Base-by-base conservation (phyloP, 2,329 filamentous ascomycete genomes). In the Sarocladium kiliense region DNA sequence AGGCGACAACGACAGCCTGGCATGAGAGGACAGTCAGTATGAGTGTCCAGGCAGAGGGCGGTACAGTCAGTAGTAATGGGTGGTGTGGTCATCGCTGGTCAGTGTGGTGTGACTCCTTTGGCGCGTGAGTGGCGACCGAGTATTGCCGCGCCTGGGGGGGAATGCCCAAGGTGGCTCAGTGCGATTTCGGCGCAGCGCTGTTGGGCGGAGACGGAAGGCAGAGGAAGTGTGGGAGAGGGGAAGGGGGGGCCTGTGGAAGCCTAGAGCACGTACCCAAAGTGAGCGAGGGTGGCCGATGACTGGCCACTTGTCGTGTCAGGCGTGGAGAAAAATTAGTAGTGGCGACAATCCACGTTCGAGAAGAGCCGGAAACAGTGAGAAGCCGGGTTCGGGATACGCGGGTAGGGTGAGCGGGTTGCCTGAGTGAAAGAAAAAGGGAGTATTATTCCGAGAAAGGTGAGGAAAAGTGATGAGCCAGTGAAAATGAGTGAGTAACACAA, bases 111-210 rank as follows among this genome's bases (percentile, higher is more conserved):
- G 69, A 71, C 69, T 71, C 69, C 64, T 68, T 61, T 64, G 55
- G 63, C 64, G 70, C 65, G 68, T 69, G 67, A 66, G 68, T 67
- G 62, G 68, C 61, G 66, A 65, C 65, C 61, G 65, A 64, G 57
- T 60, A 62, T 64, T 63, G 64, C 64, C 63, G 65, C 61, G 64
- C 59, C 62, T 62, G 59, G 61, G 57, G 58, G 59, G 56, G 59
- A 61, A 65, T 16, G 12, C 23, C 27, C 26, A 51, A 18, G 62
- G 64, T 66, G 64, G 64, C 63, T 62, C 63, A 63, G 69, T 69
- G 68, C 69, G 70, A 70, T 65, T 68, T 70, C 69, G 70, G 70
- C 71, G 67, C 57, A 60, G 64, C 64, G 65, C 63, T 63, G 39
- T 61, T 62, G 58, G 61, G 54, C 56, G 54, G 55, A 58, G 59